Percentiles rank a stretch among this genome's conserved stretches.
phyloP scores from a whole-genome alignment of 2,329 filamentous ascomycete genomes.

The Elsinoe perseae region DNA sequence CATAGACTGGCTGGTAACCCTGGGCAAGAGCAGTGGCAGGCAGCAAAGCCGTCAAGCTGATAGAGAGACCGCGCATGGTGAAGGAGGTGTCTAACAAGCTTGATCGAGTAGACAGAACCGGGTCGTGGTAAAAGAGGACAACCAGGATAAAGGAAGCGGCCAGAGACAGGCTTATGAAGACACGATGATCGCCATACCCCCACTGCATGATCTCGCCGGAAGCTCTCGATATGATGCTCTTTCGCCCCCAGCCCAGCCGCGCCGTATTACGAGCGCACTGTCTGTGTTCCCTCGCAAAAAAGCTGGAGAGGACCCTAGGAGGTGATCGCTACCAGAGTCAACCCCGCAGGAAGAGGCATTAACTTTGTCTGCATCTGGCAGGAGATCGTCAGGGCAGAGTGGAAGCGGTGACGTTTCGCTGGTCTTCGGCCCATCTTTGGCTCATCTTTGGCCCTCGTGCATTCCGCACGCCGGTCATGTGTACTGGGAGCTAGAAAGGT shows the following conservation, averaged over 20 bases:
- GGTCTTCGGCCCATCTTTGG: too few relatives aligned
- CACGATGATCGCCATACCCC: constrained; percentile 12
- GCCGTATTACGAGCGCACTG: neutral
- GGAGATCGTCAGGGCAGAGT: constrained; percentile 14
- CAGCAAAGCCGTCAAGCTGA: constrained; percentile 19
- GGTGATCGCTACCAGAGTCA: neutral
- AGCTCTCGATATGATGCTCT: neutral
- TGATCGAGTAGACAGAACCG: neutral
- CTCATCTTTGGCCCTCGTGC: too few relatives aligned
- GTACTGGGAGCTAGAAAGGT: neutral
- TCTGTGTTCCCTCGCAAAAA: neutral
- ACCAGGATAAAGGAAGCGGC: neutral
- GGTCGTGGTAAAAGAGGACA: neutral
- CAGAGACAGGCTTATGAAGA: constrained; percentile 11
- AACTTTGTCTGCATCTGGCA: constrained; percentile 6
- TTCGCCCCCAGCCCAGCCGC: neutral
- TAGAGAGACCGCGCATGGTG: constrained; percentile 13
- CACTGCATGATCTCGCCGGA: constrained; percentile 1
- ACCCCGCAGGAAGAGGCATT: constrained; percentile 7
- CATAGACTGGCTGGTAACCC: constrained; percentile 13
- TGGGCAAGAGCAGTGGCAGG: constrained; percentile 19
- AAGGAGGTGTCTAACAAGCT: neutral
- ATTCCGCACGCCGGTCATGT: constrained; percentile 10
- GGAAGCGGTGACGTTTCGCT: constrained; percentile 1
- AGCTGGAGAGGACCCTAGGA: neutral